phyloP scores from a whole-genome alignment of 805 yeast genomes.

The Zygosaccharomyces rouxii region DNA sequence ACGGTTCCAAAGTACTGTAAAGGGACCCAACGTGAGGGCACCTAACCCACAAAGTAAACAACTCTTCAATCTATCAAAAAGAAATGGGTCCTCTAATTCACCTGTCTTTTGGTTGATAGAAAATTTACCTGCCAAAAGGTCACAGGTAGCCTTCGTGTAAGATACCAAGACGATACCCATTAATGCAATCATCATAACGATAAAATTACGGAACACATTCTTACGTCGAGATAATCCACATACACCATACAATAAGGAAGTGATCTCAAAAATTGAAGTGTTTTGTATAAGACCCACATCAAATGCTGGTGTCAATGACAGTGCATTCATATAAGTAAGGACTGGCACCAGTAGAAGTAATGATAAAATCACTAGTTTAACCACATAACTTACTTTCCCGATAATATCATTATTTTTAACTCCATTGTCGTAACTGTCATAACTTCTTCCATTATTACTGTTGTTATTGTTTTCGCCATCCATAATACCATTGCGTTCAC shows the following conservation, averaged over 20 bases:
- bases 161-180: slow-evolving; percentile 30
- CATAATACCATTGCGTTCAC: slow-evolving; percentile 7
- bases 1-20: slow-evolving; percentile 29
- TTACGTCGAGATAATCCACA: slow-evolving; percentile 26
- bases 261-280: slow-evolving; percentile 33
- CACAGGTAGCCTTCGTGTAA: slow-evolving; percentile 34
- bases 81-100: slow-evolving; percentile 34
- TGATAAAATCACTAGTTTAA: slow-evolving; percentile 21
- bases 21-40: slow-evolving; percentile 32
- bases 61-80: slow-evolving; percentile 35
- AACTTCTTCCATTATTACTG: background rate
- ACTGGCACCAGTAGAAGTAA: slow-evolving; percentile 18
- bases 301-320: slow-evolving; percentile 31
- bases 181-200: slow-evolving; percentile 29
- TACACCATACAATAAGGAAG: slow-evolving; percentile 32
- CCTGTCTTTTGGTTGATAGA: slow-evolving; percentile 33
- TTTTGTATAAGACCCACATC: slow-evolving; percentile 33
- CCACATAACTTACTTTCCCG: slow-evolving; percentile 10
- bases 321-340: slow-evolving; percentile 23
- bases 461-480: background rate
- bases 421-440: background rate
- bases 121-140: slow-evolving; percentile 32
- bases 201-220: slow-evolving; percentile 26
- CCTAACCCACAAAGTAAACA: slow-evolving; percentile 33
- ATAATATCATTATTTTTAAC: background rate